Percentiles rank a stretch among this genome's conserved stretches.
These are phyloP conservation scores for Linnemannia hyalina DNA, from an alignment of 192 early-diverging fungal genomes.

Conservation along the genomic window DNA sequence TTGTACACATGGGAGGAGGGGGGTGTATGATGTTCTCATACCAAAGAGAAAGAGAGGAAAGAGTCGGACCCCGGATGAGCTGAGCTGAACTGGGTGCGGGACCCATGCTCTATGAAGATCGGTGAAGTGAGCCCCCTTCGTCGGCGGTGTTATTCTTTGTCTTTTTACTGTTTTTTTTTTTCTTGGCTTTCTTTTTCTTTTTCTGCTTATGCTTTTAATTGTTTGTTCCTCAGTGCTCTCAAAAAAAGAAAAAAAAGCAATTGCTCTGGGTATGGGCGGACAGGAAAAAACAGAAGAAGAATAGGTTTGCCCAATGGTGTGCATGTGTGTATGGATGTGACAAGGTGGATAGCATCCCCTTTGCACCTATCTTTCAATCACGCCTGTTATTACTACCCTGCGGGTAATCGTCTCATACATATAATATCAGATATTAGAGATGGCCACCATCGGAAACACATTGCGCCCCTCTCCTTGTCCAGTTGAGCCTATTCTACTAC, in stretches of 20 bases:
- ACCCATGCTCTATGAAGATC: conserved; percentile 12
- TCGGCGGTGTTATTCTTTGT: conserved; percentile 15
- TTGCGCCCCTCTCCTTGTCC: not conserved
- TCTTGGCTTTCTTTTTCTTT: not conserved
- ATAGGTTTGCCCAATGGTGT: not conserved
- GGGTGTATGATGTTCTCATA: conserved; percentile 5
- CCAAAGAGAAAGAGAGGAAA: not conserved
- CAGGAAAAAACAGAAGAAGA: not conserved
- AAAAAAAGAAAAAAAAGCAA: conserved; percentile 14
- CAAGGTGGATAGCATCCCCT: not conserved
- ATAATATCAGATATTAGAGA: not conserved
- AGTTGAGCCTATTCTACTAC: not conserved
- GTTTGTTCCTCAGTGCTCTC: not conserved
- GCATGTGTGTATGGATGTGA: not conserved
- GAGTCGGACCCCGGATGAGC: conserved; percentile 8
- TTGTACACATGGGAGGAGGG: not conserved
- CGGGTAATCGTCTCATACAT: not conserved
- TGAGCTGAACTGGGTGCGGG: conserved; percentile 9
- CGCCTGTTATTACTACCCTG: not conserved
- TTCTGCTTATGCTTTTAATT: conserved; percentile 2
- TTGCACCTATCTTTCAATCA: not conserved
- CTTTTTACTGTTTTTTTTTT: not conserved
- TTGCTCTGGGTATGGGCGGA: not conserved
- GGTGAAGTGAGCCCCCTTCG: conserved; percentile 4
- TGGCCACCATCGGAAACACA: conserved; percentile 3